These are phyloP conservation scores for Fraxinus anomala DNA, from an alignment of 257 asterid species.

Conservation along the genomic window DNA sequence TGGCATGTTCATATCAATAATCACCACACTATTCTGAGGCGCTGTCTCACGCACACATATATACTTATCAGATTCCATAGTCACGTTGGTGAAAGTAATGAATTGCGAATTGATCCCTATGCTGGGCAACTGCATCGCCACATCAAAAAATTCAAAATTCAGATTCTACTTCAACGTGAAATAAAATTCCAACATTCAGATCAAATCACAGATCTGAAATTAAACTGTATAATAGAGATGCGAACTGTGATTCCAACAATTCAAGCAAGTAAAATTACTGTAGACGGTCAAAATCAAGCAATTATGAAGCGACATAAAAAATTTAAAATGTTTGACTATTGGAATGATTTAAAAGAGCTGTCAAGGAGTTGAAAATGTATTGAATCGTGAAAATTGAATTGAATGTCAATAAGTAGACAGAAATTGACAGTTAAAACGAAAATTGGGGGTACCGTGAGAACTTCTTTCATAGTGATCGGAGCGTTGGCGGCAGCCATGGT, in stretches of 20 bases:
- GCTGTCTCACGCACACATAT: conserved; percentile 70
- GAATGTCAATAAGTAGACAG: conserved; percentile 20
- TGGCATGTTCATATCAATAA: conserved; percentile 67
- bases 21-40: conserved; percentile 67
- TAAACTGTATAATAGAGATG: conserved; percentile 12
- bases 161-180: conserved; percentile 5
- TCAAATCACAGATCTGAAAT: conserved; percentile 31
- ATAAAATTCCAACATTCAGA: conserved; percentile 12
- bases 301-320: conserved; percentile 19
- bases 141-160: conserved; percentile 29
- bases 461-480: conserved; percentile 98
- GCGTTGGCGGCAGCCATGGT: conserved; percentile 99
- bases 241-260: conserved; percentile 11
- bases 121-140: conserved; percentile 55
- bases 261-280: conserved; percentile 8
- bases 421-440: conserved; percentile 18
- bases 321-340: not conserved
- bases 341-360: not conserved
- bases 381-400: conserved; percentile 15
- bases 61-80: conserved; percentile 73
- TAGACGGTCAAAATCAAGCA: conserved; percentile 24
- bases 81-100: conserved; percentile 66
- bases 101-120: conserved; percentile 68
- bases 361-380: not conserved
- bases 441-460: conserved; percentile 70